Base-by-base conservation (phyloP, 108 stramenopile species). In the Craspedostauros australis region DNA sequence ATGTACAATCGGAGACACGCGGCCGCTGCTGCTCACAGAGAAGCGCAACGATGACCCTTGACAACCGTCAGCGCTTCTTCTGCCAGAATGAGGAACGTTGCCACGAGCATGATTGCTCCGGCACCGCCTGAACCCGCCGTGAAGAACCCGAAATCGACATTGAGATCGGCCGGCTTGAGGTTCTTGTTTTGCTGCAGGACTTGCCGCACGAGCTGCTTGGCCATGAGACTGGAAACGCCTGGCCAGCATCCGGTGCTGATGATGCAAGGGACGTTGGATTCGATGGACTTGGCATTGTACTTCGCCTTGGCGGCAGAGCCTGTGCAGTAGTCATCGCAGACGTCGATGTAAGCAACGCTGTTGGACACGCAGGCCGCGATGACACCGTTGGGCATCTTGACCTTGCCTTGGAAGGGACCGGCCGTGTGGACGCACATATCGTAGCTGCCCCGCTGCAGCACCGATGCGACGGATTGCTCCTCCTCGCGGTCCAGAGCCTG, bases 51-150 rank as follows among this genome's bases (percentile, higher is more conserved):
- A 16, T 57, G 63, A 0, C 87, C 84, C 39, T 66, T 62, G 1
- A 60, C 50, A 46, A 84, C 68, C 2, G 70, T 72, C 24, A 88
- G 46, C 0, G 76, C 86, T 19, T 75, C 54, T 60, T 80, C 78
- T 21, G 82, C 79, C 37, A 93, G 55, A 22, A 93, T 59, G 5
- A 93, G 52, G 67, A 93, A 93, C 0, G 91, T 93, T 1, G 91
- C 91, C 0, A 72, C 72, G 9, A 93, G 65, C 18, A 93, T 67
- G 3, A 87, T 93, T 0, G 85, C 70, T 21, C 91, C 87, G 21
- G 91, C 91, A 43, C 81, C 81, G 12, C 91, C 91, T 1, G 72
- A 66, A n/a, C n/a, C 91, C 7, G 91, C 87, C 2, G 87, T 93
- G 38, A 86, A 93, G 51, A 93, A 93, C 0, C 63, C 55, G 50